These are phyloP conservation scores for Aspergillus novofumigatus DNA, from an alignment of 2,329 filamentous ascomycete genomes.

Conservation along the genomic window DNA sequence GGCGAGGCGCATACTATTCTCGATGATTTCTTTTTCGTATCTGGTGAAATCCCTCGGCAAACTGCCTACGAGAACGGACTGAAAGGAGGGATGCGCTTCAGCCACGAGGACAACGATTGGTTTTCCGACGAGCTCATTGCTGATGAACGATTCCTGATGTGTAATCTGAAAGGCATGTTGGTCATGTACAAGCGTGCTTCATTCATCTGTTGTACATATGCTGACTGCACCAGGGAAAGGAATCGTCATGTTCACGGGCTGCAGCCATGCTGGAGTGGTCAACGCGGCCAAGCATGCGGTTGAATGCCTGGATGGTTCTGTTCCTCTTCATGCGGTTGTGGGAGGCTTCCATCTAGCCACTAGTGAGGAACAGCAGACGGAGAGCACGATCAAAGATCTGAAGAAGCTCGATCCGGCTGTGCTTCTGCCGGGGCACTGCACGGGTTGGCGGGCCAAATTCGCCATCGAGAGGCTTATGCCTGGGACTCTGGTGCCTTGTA, in stretches of 20 bases:
- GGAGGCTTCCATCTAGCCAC: conserved; percentile 54
- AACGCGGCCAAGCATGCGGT: conserved; percentile 49
- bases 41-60: conserved; percentile 49
- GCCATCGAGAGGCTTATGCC: conserved; percentile 51
- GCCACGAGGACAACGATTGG: conserved; percentile 41
- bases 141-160: conserved; percentile 53
- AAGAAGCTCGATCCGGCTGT: conserved; percentile 46
- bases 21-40: conserved; percentile 51
- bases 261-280: conserved; percentile 54
- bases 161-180: conserved; percentile 47
- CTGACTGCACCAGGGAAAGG: conserved; percentile 40
- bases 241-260: conserved; percentile 54
- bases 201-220: not conserved
- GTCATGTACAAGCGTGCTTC: not conserved
- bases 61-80: conserved; percentile 50
- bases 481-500: conserved; percentile 47
- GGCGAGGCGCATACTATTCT: conserved; percentile 44
- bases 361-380: conserved; percentile 41
- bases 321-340: conserved; percentile 48
- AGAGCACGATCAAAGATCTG: conserved; percentile 47
- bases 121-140: conserved; percentile 47
- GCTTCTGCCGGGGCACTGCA: conserved; percentile 53
- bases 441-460: conserved; percentile 54
- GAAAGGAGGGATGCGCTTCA: conserved; percentile 43
- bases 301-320: conserved; percentile 31